Percentiles rank a stretch among this genome's conserved stretches.
Conservation (phyloP, 129 eudicot species). For the Chrysanthemum lavandulifolium region DNA sequence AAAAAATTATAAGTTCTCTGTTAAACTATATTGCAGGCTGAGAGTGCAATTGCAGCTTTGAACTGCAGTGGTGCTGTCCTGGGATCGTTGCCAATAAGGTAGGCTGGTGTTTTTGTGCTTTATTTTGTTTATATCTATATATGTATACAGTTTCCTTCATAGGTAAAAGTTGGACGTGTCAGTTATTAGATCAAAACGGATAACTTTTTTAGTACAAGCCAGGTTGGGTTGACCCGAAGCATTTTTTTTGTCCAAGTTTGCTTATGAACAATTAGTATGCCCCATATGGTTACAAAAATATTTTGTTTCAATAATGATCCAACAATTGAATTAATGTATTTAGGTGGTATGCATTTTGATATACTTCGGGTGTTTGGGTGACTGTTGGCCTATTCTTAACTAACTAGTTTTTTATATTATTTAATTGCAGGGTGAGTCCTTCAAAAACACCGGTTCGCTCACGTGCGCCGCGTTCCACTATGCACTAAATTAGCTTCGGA, state of each 20-base stretch:
- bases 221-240: no score
- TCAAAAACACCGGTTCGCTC: slow-evolving; percentile 91
- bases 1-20: not conserved
- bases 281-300: no score
- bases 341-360: not conserved
- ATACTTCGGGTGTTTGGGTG: not conserved
- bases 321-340: no score
- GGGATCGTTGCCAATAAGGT: slow-evolving; percentile 76
- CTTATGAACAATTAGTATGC: no score
- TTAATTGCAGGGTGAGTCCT: slow-evolving; percentile 74
- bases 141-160: not conserved
- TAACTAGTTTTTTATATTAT: not conserved
- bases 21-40: slow-evolving; percentile 48
- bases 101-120: not conserved
- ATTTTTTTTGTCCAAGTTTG: no score
- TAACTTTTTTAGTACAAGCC: no score
- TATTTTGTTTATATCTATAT: not conserved
- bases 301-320: no score
- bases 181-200: no score
- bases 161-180: no score
- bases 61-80: slow-evolving; percentile 74
- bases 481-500: slow-evolving; percentile 35
- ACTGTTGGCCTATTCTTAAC: not conserved
- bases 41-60: slow-evolving; percentile 83
- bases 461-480: slow-evolving; percentile 57